Conservation (phyloP, 306 rosid genomes). For the Vicia villosa region DNA sequence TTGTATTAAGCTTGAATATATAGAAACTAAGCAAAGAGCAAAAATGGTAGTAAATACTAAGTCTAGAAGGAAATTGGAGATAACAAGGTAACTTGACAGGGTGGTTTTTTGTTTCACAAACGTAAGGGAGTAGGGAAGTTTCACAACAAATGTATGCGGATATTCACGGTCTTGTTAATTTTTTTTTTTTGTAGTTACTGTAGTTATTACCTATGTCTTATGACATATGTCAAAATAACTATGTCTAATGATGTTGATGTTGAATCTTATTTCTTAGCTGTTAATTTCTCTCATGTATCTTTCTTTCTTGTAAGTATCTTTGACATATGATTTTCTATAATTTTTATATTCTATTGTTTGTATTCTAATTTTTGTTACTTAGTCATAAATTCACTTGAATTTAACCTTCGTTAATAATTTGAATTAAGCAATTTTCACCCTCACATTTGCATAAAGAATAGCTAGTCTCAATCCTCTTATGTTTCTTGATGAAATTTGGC, state of each 20-base stretch:
- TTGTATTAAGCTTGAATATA: slow-evolving; percentile 4
- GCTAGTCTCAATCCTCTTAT: no score
- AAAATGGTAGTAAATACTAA: background rate
- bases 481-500: no score
- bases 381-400: no score
- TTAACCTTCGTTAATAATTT: no score
- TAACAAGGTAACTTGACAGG: slow-evolving; percentile 27
- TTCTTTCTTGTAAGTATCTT: background rate
- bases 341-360: background rate
- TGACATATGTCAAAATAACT: background rate
- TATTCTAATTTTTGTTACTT: no score
- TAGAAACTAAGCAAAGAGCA: slow-evolving; percentile 8
- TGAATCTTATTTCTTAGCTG: background rate
- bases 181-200: background rate
- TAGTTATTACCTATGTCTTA: slow-evolving; percentile 12
- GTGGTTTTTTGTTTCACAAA: slow-evolving; percentile 4
- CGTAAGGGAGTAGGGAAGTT: slow-evolving; percentile 28
- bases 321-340: no score
- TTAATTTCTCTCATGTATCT: background rate
- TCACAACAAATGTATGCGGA: slow-evolving; percentile 29
- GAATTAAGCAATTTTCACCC: no score
- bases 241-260: background rate
- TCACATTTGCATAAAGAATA: no score
- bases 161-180: slow-evolving; percentile 19
- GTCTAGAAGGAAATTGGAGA: slow-evolving; percentile 28